These are phyloP conservation scores for Rhododendron simsii DNA, from an alignment of 148 eudicot genomes.

Conservation along the genomic window DNA sequence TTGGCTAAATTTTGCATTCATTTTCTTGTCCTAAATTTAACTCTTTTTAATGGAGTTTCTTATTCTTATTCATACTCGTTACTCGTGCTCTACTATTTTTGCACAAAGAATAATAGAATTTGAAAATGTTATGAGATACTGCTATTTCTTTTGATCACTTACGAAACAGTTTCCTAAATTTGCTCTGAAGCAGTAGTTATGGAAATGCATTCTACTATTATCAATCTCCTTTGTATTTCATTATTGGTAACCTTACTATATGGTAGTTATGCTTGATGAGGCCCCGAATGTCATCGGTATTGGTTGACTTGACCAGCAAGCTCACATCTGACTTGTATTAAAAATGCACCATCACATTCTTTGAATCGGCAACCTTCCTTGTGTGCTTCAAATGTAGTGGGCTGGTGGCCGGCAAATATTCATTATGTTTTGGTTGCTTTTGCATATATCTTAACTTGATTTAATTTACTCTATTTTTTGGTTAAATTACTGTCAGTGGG, in stretches of 20 bases:
- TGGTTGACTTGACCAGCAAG: neutral
- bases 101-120: neutral
- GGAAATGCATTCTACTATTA: neutral
- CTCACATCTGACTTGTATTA: neutral
- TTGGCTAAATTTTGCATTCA: neutral
- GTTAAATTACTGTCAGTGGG: slow-evolving; percentile 27
- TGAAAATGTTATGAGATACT: neutral
- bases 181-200: neutral
- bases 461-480: neutral
- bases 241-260: neutral
- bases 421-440: neutral
- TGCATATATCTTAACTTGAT: neutral
- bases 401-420: neutral
- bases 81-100: neutral
- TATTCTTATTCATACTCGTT: neutral
- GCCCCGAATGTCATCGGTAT: neutral
- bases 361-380: neutral
- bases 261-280: neutral
- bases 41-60: neutral
- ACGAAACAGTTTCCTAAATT: neutral
- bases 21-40: neutral
- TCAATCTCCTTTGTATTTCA: neutral
- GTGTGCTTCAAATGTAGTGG: neutral
- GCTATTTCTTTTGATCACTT: neutral
- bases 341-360: neutral